A percentile compares a stretch with the other conserved stretches of the same genome.
Evolutionary conservation across 495 filamentous ascomycete genomes (phyloP).

Genomic region (Lindgomyces ingoldianus): DNA sequence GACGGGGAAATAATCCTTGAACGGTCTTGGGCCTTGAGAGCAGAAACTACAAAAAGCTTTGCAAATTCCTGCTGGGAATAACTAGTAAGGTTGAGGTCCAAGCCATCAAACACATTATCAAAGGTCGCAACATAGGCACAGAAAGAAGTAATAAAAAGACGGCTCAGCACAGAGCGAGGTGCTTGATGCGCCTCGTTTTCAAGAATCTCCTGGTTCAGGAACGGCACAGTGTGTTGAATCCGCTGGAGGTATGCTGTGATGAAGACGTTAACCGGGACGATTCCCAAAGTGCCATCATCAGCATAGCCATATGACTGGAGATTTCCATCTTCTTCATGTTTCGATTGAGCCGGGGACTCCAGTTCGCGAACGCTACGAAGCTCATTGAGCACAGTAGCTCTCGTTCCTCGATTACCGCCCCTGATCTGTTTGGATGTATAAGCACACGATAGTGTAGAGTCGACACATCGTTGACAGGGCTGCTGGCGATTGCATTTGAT

Average conservation of each 20-base stretch:
- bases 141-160: constrained; percentile 18
- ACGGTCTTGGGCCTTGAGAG: not conserved
- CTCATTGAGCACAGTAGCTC: constrained; percentile 21
- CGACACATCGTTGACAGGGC: constrained; percentile 10
- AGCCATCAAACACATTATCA: constrained; percentile 6
- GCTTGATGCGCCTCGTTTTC: not conserved
- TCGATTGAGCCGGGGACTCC: too few relatives aligned
- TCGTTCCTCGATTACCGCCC: constrained; percentile 12
- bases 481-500: constrained; percentile 25
- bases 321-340: too few relatives aligned
- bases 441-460: constrained; percentile 6
- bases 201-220: constrained; percentile 16
- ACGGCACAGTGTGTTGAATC: constrained; percentile 16
- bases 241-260: constrained; percentile 4
- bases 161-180: not conserved
- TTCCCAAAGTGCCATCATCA: not conserved
- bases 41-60: not conserved
- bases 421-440: not conserved
- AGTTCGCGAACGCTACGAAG: not conserved
- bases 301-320: not conserved
- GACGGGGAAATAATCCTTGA: not conserved
- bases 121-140: constrained; percentile 22
- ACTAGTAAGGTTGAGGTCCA: not conserved
- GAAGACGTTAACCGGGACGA: constrained; percentile 1
- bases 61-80: not conserved